Evolutionary conservation across 164 flowering plant genomes (phyloP).

Genomic region (Vitis cinerea): DNA sequence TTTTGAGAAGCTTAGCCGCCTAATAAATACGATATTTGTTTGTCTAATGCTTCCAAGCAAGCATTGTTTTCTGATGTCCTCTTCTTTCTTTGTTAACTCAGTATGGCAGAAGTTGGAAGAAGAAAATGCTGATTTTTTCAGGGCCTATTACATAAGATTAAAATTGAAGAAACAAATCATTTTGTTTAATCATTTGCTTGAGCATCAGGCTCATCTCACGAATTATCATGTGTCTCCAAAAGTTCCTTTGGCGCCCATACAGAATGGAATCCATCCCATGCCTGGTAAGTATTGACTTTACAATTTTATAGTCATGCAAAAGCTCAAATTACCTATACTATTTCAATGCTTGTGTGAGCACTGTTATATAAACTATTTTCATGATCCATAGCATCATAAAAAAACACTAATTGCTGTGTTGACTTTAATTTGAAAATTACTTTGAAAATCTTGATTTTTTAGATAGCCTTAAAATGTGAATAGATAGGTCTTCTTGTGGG

Average conservation of each 20-base stretch:
- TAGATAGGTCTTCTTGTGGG: too few species aligned
- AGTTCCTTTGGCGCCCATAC: slow-evolving; percentile 83
- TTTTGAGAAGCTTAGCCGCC: too few species aligned
- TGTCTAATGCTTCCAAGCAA: background rate
- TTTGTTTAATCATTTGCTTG: slow-evolving; percentile 85
- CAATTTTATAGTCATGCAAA: background rate
- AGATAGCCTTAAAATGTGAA: too few species aligned
- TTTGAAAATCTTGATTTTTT: too few species aligned
- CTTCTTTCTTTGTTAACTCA: slow-evolving; percentile 24
- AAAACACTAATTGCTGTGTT: too few species aligned
- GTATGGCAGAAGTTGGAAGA: slow-evolving; percentile 99
- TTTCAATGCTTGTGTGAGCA: background rate
- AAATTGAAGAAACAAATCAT: slow-evolving; percentile 92
- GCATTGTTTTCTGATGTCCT: slow-evolving; percentile 3
- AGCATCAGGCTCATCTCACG: slow-evolving; percentile 84
- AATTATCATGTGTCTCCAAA: slow-evolving; percentile 70
- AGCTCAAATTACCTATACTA: background rate
- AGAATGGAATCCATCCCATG: slow-evolving; percentile 94
- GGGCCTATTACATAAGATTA: slow-evolving; percentile 89
- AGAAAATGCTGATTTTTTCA: slow-evolving; percentile 95
- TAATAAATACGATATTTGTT: background rate
- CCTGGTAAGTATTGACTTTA: slow-evolving; percentile 54
- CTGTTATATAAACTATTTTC: background rate
- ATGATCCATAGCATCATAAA: background rate
- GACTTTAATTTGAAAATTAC: too few species aligned